Base-by-base conservation (phyloP, 192 early-diverging fungal species). In the Pilaira anomala region DNA sequence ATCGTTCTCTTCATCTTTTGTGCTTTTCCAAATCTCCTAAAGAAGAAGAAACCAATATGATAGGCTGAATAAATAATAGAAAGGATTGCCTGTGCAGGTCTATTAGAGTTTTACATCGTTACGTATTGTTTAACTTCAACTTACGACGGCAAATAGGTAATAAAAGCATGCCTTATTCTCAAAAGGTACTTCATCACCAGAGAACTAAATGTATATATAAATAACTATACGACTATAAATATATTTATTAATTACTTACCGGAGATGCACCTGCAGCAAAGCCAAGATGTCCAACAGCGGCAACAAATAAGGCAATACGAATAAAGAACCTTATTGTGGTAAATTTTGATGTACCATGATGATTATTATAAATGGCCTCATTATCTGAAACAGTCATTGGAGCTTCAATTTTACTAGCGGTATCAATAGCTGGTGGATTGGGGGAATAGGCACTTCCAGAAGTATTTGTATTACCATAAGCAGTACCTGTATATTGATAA, bases 201-300 rank as follows among this genome's bases (percentile, higher is more conserved):
- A 46, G 33, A 19, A 58, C 69, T 71, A 52, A 11, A 42, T n/a
- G n/a, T 16, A 48, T 40, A 25, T 55, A 33, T 18, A 44, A 21
- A 58, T 30, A n/a, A 58, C 8, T 19, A 56, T 22, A 49, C n/a
- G n/a, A 33, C 0, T 11, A 22, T 7, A 7, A 3, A 33, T 0
- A 54, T 21, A 8, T 26, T 13, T 14, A 12, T 16, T 19, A 6
- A 33, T 7, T 2, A 65, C 62, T 65, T 72, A 76, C 75, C 4
- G 64, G 50, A 6, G 66, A 61, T 48, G 75, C 75, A 54, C 75
- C 75, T 5, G 66, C 75, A 41, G 70, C 51, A 59, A 76, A 76
- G 1, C 75, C 69, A 21, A 76, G 48, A 39, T 63, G 45, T 18
- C 69, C 75, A 56, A 72, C 29, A 39, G 50, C 46, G 3, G 63